Evolutionary conservation across 805 yeast species (phyloP), one percentile per base, ranked within the genome.

Genomic region (Starmerella lactis-condensi): DNA sequence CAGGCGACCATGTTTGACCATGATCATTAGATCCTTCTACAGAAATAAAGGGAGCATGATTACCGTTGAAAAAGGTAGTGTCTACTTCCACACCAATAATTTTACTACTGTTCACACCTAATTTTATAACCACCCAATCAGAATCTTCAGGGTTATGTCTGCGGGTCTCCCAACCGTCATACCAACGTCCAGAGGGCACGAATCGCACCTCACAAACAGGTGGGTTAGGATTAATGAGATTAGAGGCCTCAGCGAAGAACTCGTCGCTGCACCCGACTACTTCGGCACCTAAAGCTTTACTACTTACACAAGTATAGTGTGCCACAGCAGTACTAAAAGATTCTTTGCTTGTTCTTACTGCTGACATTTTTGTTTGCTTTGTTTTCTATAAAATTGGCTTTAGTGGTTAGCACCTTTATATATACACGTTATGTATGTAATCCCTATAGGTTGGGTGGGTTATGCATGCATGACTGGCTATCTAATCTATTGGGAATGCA

Each of bases 111-210:
- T 77, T 60, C 14, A 83, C 95, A 13, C 96, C 96, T 52, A 79
- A 61, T 50, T 69, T 66, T 52, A 83, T 56, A 18, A 78, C 60
- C 13, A 78, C 94, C 81, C 89, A 85, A 50, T 85, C 98, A 25
- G 76, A 75, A 33, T 69, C 79, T 33, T 62, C 77, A 1, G 69
- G 57, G 53, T 85, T 85, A 61, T 85, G 98, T 56, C 98, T 67
- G 51, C 95, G 65, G 9, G 96, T 85, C 55, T 85, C 96, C 96
- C 96, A 85, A 15, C 98, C 98, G 44, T 85, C 98, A 51, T 79
- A 85, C 94, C 95, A 85, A 4, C 93, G 93, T 31, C 96, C 96
- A 3, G 83, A 67, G 37, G 67, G 75, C 2, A 73, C 69, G 53
- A 81, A 83, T 45, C 67, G 64, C 18, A 82, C 75, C 45, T 81